Conservation (phyloP, 371 early-diverging fungal genomes). For the Mortierella sp. region DNA sequence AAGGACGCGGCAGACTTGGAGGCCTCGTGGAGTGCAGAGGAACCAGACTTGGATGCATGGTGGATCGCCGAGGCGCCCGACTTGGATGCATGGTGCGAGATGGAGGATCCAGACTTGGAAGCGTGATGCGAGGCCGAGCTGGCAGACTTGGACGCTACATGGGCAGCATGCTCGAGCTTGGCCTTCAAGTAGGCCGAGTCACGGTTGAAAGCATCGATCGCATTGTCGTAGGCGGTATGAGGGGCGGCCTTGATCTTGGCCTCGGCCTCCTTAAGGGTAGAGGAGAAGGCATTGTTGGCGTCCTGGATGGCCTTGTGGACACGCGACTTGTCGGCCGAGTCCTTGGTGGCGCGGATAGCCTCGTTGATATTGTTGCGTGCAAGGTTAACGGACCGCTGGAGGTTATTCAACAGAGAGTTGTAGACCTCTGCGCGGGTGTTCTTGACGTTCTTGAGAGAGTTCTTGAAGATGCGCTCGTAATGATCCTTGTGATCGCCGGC, state of each 20-base stretch:
- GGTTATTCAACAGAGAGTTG: slow-evolving; percentile 33
- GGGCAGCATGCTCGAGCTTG: slow-evolving; percentile 46
- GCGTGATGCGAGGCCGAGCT: slow-evolving; percentile 23
- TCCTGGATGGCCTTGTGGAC: slow-evolving; percentile 40
- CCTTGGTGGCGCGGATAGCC: slow-evolving; percentile 38
- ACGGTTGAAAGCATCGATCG: slow-evolving; percentile 41
- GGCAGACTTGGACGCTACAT: slow-evolving; percentile 43
- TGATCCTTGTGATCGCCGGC: slow-evolving; percentile 47
- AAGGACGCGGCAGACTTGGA: slow-evolving; percentile 40
- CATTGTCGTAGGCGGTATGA: slow-evolving; percentile 38
- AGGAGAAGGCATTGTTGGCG: slow-evolving; percentile 34
- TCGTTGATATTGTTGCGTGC: slow-evolving; percentile 37
- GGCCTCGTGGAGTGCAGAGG: slow-evolving; percentile 23
- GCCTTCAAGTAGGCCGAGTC: slow-evolving; percentile 41
- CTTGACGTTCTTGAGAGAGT: slow-evolving; percentile 30
- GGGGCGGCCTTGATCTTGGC: slow-evolving; percentile 48
- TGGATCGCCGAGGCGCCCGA: slow-evolving; percentile 22
- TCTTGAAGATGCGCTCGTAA: slow-evolving; percentile 42
- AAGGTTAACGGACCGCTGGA: slow-evolving; percentile 27
- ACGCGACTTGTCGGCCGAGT: slow-evolving; percentile 42
- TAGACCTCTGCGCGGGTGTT: slow-evolving; percentile 37
- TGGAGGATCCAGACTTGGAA: slow-evolving; percentile 33
- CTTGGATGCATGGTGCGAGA: slow-evolving; percentile 26
- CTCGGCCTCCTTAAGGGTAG: slow-evolving; percentile 32
- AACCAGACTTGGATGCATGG: slow-evolving; percentile 30